These are phyloP conservation scores for Ramalina intermedia DNA, from an alignment of 495 filamentous ascomycete genomes.

Conservation along the genomic window DNA sequence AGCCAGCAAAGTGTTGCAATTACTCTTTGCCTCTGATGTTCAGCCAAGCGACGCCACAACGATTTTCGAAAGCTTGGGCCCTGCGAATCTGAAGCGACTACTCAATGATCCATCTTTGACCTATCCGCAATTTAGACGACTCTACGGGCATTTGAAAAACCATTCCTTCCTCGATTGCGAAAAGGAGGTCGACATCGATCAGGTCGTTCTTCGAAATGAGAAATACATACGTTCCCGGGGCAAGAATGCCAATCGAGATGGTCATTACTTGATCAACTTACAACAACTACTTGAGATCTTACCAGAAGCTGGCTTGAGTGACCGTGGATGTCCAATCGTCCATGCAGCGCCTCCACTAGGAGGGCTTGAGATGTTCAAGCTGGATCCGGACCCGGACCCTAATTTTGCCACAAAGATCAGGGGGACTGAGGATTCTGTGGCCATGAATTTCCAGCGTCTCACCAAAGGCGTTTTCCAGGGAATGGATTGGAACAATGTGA, in stretches of 20 bases:
- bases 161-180: conserved; percentile 5
- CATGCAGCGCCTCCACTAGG: too few species aligned
- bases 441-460: conserved; percentile 13
- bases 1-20: conserved; percentile 7
- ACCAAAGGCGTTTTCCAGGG: conserved; percentile 18
- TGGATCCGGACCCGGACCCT: too few species aligned
- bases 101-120: conserved; percentile 13
- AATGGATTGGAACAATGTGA: conserved; percentile 23
- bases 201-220: conserved; percentile 16
- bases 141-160: conserved; percentile 9
- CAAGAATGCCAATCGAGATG: conserved; percentile 2
- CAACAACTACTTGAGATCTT: conserved; percentile 4
- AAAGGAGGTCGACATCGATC: conserved; percentile 14
- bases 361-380: too few species aligned
- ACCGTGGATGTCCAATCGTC: too few species aligned
- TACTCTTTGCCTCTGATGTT: conserved; percentile 9
- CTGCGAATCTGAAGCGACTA: conserved; percentile 4
- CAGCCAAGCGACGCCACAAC: conserved; percentile 7
- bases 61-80: conserved; percentile 10
- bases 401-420: too few species aligned
- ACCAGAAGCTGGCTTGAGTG: too few species aligned
- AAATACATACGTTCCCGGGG: conserved; percentile 11
- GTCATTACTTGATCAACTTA: conserved; percentile 9
- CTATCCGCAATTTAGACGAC: conserved; percentile 12
- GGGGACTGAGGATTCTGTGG: too few species aligned